Conservation (phyloP, 345 rosid species). For the Corchorus capsularis region DNA sequence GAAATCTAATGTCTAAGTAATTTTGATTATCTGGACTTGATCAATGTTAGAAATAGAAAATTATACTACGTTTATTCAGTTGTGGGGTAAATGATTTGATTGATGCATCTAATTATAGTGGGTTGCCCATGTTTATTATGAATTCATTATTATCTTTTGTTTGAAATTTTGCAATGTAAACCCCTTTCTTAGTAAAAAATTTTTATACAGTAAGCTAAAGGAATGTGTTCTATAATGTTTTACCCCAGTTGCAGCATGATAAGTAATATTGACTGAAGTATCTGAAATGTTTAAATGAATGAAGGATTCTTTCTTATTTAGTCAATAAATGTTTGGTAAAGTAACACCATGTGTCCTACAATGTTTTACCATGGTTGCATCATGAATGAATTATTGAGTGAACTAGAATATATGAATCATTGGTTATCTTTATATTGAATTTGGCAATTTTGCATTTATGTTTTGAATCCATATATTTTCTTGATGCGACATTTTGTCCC, state of each 20-base stretch:
- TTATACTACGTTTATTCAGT: background rate
- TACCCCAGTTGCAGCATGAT: background rate
- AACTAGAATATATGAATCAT: slow-evolving; percentile 1
- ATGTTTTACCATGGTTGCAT: background rate
- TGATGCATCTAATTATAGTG: background rate
- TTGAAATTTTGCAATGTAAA: background rate
- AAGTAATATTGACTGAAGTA: background rate
- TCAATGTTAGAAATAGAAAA: slow-evolving; percentile 6
- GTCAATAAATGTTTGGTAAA: background rate
- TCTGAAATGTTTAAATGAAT: background rate
- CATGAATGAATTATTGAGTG: background rate
- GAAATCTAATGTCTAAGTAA: background rate
- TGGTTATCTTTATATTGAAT: slow-evolving; percentile 4
- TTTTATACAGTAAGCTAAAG: background rate
- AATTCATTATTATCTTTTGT: background rate
- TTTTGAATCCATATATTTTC: background rate
- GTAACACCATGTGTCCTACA: background rate
- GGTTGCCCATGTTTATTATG: background rate
- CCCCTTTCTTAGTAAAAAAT: background rate
- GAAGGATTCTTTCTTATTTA: background rate
- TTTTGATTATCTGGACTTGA: slow-evolving; percentile 1
- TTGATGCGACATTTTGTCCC: background rate
- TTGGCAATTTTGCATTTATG: background rate
- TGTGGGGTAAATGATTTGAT: slow-evolving; percentile 2
- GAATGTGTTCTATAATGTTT: background rate